phyloP scores from a whole-genome alignment of 2,329 filamentous ascomycete genomes.

The Phialophora chinensis region DNA sequence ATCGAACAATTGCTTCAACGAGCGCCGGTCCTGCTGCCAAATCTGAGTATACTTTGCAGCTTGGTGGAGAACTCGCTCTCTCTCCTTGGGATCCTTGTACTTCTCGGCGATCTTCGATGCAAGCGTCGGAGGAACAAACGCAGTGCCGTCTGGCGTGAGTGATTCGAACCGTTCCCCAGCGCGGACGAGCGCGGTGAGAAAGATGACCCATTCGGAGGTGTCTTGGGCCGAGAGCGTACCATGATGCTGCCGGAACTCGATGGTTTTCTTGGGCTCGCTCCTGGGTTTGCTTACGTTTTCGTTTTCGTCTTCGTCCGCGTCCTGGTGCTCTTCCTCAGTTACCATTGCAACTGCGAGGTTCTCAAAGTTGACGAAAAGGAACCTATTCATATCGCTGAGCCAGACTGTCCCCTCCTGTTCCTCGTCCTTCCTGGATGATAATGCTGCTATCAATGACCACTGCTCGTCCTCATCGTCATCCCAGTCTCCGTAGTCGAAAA shows the following conservation, averaged over 20 bases:
- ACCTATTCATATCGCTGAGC: not conserved
- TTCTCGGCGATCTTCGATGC: constrained; percentile 3
- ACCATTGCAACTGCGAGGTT: constrained; percentile 6
- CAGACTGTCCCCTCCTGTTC: not conserved
- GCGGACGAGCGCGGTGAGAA: constrained; percentile 29
- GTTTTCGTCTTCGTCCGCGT: too few species aligned
- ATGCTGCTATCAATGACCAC: not conserved
- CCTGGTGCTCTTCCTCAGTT: not conserved
- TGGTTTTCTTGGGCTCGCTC: constrained; percentile 12
- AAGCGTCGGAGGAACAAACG: not conserved
- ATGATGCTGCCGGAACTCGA: constrained; percentile 33
- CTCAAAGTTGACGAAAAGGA: constrained; percentile 26
- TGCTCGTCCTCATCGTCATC: not conserved
- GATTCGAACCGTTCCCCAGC: constrained; percentile 19
- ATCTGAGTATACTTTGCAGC: constrained; percentile 22
- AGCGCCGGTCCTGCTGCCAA: constrained; percentile 5
- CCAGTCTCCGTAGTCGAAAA: constrained; percentile 12
- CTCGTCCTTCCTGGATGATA: not conserved
- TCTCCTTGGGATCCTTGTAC: not conserved
- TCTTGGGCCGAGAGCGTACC: constrained; percentile 24
- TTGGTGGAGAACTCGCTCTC: not conserved
- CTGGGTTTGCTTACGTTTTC: not conserved
- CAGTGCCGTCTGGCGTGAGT: not conserved
- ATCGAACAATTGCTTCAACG: constrained; percentile 30
- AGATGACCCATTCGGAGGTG: constrained; percentile 27